phyloP scores from a whole-genome alignment of 2,329 filamentous ascomycete species.

The Calycina herbarum region DNA sequence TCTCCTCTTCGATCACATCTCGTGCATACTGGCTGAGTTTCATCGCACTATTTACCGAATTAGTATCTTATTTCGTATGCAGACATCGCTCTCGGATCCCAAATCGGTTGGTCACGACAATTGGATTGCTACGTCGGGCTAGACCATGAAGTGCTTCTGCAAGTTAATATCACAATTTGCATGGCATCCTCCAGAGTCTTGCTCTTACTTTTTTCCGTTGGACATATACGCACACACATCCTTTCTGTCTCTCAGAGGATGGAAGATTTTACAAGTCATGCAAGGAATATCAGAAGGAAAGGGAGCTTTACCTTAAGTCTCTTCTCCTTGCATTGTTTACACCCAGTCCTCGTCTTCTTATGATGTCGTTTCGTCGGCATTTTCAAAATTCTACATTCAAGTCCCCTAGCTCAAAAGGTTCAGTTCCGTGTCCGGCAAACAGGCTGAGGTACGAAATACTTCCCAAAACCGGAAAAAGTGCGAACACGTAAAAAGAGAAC shows the following conservation, averaged over 20 bases:
- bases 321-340: slow-evolving; percentile 20
- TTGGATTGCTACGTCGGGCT: not conserved
- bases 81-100: not conserved
- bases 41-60: slow-evolving; percentile 3
- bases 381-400: not conserved
- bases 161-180: not conserved
- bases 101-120: not conserved
- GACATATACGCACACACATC: not conserved
- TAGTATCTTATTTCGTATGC: not conserved
- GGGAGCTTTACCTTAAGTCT: slow-evolving; percentile 18
- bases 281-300: not conserved
- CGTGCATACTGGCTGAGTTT: slow-evolving; percentile 6
- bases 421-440: no score
- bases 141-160: not conserved
- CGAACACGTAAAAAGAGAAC: not conserved
- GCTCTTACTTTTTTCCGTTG: no score
- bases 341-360: slow-evolving; percentile 21
- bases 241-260: not conserved
- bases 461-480: slow-evolving; percentile 6
- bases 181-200: not conserved
- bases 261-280: not conserved
- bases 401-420: not conserved
- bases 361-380: slow-evolving; percentile 19
- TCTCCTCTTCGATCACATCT: slow-evolving; percentile 2
- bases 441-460: no score